Conservation (phyloP, 495 filamentous ascomycete genomes). For the Aspergillus nanangensis region DNA sequence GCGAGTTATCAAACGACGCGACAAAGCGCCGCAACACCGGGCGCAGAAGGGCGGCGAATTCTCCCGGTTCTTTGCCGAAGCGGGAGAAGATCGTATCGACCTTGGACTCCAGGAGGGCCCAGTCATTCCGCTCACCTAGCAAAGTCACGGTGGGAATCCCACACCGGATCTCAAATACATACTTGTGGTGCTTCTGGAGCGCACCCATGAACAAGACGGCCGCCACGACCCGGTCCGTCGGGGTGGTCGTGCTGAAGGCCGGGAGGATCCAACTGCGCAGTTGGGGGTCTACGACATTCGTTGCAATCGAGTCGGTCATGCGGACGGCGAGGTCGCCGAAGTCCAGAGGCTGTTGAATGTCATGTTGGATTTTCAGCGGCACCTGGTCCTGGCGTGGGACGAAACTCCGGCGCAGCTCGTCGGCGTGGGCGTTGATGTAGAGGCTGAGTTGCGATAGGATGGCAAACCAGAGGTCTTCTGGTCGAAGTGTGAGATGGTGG, state of each 20-base stretch:
- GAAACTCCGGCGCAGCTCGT: constrained; percentile 38
- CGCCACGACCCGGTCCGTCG: constrained; percentile 25
- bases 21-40: constrained; percentile 24
- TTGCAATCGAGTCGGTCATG: constrained; percentile 27
- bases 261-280: constrained; percentile 38
- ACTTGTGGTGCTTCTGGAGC: constrained; percentile 37
- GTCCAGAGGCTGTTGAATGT: constrained; percentile 13
- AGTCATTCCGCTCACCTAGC: constrained; percentile 39
- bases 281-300: constrained; percentile 29
- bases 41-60: constrained; percentile 15
- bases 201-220: constrained; percentile 39
- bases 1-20: constrained; percentile 19
- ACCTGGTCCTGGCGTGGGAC: constrained; percentile 41
- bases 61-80: constrained; percentile 33
- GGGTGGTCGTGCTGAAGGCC: constrained; percentile 35
- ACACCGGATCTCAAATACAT: constrained; percentile 19
- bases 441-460: constrained; percentile 51
- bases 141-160: constrained; percentile 49
- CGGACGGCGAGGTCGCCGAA: constrained; percentile 15
- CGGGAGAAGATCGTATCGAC: constrained; percentile 31
- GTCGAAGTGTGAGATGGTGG: constrained; percentile 50
- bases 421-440: constrained; percentile 46
- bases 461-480: constrained; percentile 59
- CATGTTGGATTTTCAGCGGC: constrained; percentile 22
- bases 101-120: constrained; percentile 23